Evolutionary conservation across 148 eudicot species (phyloP), one percentile per base, ranked within the genome.

Genomic region (Diospyros kaki): DNA sequence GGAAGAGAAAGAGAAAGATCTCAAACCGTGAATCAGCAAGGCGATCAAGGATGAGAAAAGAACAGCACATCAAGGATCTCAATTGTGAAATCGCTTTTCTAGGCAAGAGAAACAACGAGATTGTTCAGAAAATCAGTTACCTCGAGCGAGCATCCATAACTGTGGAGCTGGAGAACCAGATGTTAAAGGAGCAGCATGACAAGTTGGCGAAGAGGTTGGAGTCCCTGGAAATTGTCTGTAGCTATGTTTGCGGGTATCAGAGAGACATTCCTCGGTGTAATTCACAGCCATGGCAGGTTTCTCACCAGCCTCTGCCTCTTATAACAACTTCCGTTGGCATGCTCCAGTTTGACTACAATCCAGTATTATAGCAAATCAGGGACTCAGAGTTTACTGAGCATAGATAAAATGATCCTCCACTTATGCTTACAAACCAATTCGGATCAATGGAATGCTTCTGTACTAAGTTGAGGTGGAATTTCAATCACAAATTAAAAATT

Each of bases 21-120:
- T 90, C 93, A 17, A 92, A 92, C 68, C 80, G 95, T 2, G 95
- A 92, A 59, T 92, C 97, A 1, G 97, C 97, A 0, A 73, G 88
- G 59, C 75, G 95, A 5, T 92, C 97, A 38, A 83, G 97, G 85
- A 79, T 81, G 76, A 86, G 81, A 75, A 88, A 81, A 78, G 91
- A 90, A 76, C 76, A 86, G 5, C 93, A 87, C 76, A 69, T 88
- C 13, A 88, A 92, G 56, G 85, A 85, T 15, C 73, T 92, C 68
- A 76, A 86, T 10, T 76, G 70, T 40, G 75, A 92, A 28, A 61
- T 79, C 6, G 62, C 84, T 1, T 51, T 53, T 5, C 73, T 87
- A 58, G 69, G 10, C 68, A 75, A 58, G 7, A 81, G 72, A 38
- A 90, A 77, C 61, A 83, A 59, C 0, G 87, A 82, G 43, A 76